Conservation (phyloP, 1,139 yeast species). For the Candida sp. region DNA sequence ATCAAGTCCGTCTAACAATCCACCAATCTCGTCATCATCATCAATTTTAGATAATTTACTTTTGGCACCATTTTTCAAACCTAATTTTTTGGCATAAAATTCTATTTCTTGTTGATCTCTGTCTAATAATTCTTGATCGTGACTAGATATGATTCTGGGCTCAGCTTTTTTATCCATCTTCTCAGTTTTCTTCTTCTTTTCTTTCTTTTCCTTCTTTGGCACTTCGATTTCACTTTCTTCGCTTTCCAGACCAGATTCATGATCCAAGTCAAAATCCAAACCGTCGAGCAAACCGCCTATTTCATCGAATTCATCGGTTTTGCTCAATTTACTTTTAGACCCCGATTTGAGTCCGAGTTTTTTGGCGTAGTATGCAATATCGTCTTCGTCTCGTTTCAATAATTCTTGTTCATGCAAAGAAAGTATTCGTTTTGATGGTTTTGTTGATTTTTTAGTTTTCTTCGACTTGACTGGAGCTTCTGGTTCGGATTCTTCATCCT, state of each 20-base stretch:
- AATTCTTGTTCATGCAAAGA: constrained; percentile 42
- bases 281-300: constrained; percentile 78
- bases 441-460: constrained; percentile 8
- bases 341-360: constrained; percentile 69
- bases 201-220: too few species aligned
- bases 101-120: constrained; percentile 78
- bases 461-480: background rate
- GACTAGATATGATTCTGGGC: constrained; percentile 21
- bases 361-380: constrained; percentile 79
- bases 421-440: constrained; percentile 9
- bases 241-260: constrained; percentile 7
- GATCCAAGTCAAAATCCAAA: constrained; percentile 49
- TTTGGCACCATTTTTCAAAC: constrained; percentile 54
- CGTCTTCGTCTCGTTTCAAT: constrained; percentile 66
- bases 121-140: constrained; percentile 42
- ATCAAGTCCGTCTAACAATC: constrained; percentile 75
- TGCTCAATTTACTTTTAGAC: constrained; percentile 37
- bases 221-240: constrained; percentile 10
- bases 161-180: constrained; percentile 5
- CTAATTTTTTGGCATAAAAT: constrained; percentile 80
- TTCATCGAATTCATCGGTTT: constrained; percentile 60
- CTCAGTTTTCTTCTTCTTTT: constrained; percentile 3
- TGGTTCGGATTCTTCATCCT: background rate
- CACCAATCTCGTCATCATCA: constrained; percentile 71
- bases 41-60: constrained; percentile 43